Base-by-base conservation (phyloP, 208 protist species). In the Naegleria gruberi region DNA sequence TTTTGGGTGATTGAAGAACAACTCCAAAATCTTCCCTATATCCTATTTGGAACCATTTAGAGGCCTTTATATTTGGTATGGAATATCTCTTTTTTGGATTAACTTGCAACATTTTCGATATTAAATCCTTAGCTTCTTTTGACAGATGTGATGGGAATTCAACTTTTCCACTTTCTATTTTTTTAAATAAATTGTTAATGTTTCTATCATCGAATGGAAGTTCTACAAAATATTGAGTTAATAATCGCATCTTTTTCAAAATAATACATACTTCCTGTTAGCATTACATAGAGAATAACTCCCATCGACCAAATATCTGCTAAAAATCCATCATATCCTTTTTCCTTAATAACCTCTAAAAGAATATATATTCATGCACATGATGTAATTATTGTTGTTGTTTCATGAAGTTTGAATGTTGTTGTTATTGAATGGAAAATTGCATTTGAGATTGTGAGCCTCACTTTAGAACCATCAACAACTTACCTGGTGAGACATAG, bases 281-380 rank as follows among this genome's bases (percentile, higher is more conserved):
- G 94, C 95, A 98, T 97, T 74, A 98, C 96, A 90, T 95, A 97
- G n/a, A 98, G 93, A 91, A 98, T 97, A 42, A 98, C 94, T 6
- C 95, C 96, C 23, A 95, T 94, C 85, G 94, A 96, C 96, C 96
- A 98, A 23, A 97, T 88, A 90, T 98, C 96, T 47, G 95, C 95
- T 88, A 96, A 51, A 93, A 93, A 65, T 26, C 90, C 92, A 73
- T 93, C 90, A 91, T 93, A 93, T 30, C 91, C 91, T 23, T 86
- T 90, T 44, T 93, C 90, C n/a, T 91, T 87, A 19, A 92, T 89
- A 23, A 92, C 91, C n/a, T 92, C 91, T 51, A 51, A 51, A 17
- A 51, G 12, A 17, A 17, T 51, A 51, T 17, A 12, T 51, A 17
- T 4, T 4, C 46, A 17, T 51, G 4, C 4, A 17, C 46, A 51